Evolutionary conservation across 306 rosid genomes (phyloP), one percentile per base, ranked within the genome.

Genomic region (Cicer judaicum): DNA sequence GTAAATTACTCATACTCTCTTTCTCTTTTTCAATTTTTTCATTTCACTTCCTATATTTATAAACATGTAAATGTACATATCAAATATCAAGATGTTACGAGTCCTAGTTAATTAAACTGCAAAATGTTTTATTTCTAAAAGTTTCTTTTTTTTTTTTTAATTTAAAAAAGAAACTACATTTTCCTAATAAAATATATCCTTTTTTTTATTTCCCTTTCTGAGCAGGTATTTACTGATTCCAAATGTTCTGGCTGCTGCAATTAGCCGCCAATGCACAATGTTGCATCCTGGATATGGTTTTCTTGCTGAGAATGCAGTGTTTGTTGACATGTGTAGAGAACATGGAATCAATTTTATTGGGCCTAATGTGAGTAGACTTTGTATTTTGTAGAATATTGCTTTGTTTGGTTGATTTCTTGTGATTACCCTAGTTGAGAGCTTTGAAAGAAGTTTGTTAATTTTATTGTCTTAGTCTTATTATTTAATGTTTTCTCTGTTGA

Each of bases 271-370:
- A 36, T 92, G 99, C 78, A 89, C 96, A 10, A 92, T 94, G 99
- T 82, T 94, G 83, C 99, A 94, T 84, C 99, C 99, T 44, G 99
- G 99, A 79, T 94, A 94, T 83, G 99, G 99, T 75, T 92, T 94
- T 81, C 97, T 94, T 59, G 88, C 99, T 36, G 99, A 94, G 86
- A 94, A 94, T 90, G 98, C 96, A 15, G 72, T 81, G 65, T 94
- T 94, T 84, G 99, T 94, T 85, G 93, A 94, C 72, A 92, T 94
- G 96, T 94, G 99, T 81, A 85, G 81, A 80, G 93, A 84, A 54
- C 98, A 92, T 69, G 90, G 97, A 82, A 86, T 94, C 81, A 94
- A 92, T 87, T 94, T 94, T 77, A 92, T 94, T 81, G 99, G 99
- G 75, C 99, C 99, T 70, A 89, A 90, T 47, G 99, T 92, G 70